A percentile compares a stretch with the other conserved stretches of the same genome.
Conservation (phyloP, 2,329 filamentous ascomycete species). For the Sarocladium oryzae region DNA sequence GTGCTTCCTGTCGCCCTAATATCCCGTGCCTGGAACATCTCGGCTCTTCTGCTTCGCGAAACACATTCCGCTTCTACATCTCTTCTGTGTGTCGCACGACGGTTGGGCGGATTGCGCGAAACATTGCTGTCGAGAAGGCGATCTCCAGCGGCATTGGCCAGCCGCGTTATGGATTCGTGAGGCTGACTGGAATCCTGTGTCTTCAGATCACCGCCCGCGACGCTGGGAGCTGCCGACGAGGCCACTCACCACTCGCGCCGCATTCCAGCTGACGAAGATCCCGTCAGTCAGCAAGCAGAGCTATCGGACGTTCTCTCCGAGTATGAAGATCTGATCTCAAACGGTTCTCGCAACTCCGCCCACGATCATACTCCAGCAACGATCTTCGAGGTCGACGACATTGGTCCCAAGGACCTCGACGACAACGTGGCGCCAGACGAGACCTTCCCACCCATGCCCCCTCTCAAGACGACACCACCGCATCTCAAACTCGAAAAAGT, state of each 20-base stretch:
- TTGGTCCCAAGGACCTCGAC: slow-evolving; percentile 29
- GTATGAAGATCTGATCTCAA: slow-evolving; percentile 36
- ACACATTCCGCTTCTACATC: not conserved
- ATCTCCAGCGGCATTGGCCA: not conserved
- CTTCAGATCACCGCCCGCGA: slow-evolving; percentile 19
- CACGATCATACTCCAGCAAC: slow-evolving; percentile 21
- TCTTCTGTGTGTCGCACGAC: not conserved
- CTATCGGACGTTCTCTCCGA: slow-evolving; percentile 35
- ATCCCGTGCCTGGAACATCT: not conserved
- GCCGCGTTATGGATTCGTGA: not conserved
- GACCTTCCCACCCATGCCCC: slow-evolving; percentile 40
- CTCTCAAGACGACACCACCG: slow-evolving; percentile 44
- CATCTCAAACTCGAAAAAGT: slow-evolving; percentile 44
- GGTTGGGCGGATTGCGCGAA: not conserved
- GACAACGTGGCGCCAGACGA: slow-evolving; percentile 27
- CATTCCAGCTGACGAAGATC: slow-evolving; percentile 32
- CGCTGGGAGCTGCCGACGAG: slow-evolving; percentile 18
- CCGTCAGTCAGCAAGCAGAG: slow-evolving; percentile 37
- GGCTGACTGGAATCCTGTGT: slow-evolving; percentile 22
- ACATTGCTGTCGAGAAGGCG: not conserved
- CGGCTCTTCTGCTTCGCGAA: not conserved
- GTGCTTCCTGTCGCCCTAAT: slow-evolving; percentile 3
- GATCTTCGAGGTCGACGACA: slow-evolving; percentile 25
- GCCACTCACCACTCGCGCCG: slow-evolving; percentile 24
- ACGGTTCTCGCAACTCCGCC: slow-evolving; percentile 21